phyloP scores from a whole-genome alignment of 192 early-diverging fungal genomes.

The Umbelopsis vinacea region DNA sequence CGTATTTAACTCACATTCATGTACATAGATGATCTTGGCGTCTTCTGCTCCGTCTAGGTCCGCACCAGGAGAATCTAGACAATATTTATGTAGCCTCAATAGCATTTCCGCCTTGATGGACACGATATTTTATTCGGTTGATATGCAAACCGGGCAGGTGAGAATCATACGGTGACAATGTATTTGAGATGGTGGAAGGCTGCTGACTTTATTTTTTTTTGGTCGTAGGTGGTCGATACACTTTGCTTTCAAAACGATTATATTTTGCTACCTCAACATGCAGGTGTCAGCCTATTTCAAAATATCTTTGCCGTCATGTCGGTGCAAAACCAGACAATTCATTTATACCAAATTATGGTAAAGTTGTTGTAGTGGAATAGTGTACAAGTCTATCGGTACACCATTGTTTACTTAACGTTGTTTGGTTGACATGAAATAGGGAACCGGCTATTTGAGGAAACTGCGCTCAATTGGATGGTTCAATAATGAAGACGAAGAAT shows the following conservation, averaged over 20 bases:
- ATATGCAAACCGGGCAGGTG: constrained; percentile 64
- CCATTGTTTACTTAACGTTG: neutral
- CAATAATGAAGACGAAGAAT: constrained; percentile 67
- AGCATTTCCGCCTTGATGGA: constrained; percentile 61
- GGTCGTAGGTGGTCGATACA: constrained; percentile 56
- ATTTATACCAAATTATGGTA: constrained; percentile 68
- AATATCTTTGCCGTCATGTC: constrained; percentile 68
- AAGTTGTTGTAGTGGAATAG: neutral
- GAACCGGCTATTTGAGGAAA: constrained; percentile 58
- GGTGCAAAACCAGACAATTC: constrained; percentile 73
- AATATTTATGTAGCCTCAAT: constrained; percentile 55
- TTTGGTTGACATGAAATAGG: constrained; percentile 34
- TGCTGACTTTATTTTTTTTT: too few species aligned
- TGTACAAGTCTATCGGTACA: neutral
- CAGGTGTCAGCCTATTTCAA: constrained; percentile 68
- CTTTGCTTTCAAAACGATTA: constrained; percentile 61
- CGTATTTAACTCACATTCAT: neutral
- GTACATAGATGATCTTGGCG: constrained; percentile 60
- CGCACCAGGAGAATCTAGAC: constrained; percentile 31
- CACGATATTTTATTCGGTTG: constrained; percentile 66
- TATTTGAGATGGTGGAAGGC: too few species aligned
- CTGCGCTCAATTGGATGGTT: constrained; percentile 65
- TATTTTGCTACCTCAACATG: constrained; percentile 66
- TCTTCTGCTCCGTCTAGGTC: constrained; percentile 51
- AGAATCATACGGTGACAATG: neutral